Evolutionary conservation across 2,329 filamentous ascomycete species (phyloP).

Genomic region (Chaetothyriales sp.): DNA sequence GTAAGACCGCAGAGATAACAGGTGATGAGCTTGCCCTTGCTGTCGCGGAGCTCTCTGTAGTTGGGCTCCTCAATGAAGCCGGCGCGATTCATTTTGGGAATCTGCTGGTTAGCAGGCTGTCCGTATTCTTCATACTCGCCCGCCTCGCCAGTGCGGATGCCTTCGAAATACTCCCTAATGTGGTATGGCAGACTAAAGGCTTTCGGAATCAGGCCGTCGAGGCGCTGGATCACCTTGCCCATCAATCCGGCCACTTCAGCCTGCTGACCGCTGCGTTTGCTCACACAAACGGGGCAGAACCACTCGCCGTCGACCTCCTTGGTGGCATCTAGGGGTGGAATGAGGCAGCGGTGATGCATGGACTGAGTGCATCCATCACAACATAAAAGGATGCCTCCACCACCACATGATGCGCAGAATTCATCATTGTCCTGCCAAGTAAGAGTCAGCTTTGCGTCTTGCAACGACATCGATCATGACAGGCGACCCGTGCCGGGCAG

Average conservation of each 20-base stretch:
- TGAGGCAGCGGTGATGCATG: conserved; percentile 79
- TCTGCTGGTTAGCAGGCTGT: conserved; percentile 14
- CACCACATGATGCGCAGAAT: conserved; percentile 72
- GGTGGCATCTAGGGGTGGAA: conserved; percentile 56
- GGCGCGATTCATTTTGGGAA: conserved; percentile 25
- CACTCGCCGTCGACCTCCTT: conserved; percentile 56
- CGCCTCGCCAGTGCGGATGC: conserved; percentile 58
- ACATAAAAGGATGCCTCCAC: conserved; percentile 72
- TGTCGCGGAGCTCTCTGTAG: conserved; percentile 53
- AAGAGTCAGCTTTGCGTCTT: conserved; percentile 4
- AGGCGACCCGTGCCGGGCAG: neutral
- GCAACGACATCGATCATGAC: neutral
- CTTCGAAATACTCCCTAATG: conserved; percentile 63
- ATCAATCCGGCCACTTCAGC: conserved; percentile 27
- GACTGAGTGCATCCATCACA: conserved; percentile 84
- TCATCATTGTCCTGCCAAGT: conserved; percentile 60
- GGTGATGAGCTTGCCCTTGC: conserved; percentile 58
- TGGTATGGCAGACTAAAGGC: conserved; percentile 57
- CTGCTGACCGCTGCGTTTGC: conserved; percentile 26
- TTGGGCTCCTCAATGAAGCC: conserved; percentile 32
- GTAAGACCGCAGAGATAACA: conserved; percentile 59
- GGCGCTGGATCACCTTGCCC: conserved; percentile 44
- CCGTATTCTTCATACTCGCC: conserved; percentile 64
- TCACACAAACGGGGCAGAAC: conserved; percentile 63
- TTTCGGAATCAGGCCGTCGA: conserved; percentile 55